phyloP scores from a whole-genome alignment of 305 asterid genomes.

The Fraxinus albicans region DNA sequence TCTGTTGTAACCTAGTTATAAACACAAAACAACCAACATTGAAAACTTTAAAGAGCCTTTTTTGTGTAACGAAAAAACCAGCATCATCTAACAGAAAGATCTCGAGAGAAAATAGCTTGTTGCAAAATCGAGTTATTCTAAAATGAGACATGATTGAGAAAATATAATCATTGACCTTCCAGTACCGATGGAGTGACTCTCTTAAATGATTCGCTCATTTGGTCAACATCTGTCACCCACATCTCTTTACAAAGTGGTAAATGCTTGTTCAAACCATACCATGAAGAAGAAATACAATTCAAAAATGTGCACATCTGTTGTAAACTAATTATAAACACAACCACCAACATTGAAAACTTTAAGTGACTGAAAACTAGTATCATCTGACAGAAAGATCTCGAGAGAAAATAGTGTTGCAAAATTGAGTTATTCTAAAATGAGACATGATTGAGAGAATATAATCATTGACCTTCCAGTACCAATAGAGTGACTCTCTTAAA shows the following conservation, averaged over 20 bases:
- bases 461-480: slow-evolving; percentile 20
- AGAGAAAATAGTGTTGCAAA: background rate
- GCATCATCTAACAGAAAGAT: background rate
- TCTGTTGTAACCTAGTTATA: background rate
- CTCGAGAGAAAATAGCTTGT: background rate
- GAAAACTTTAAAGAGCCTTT: background rate
- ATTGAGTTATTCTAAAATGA: background rate
- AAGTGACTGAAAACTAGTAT: background rate
- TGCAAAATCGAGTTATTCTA: background rate
- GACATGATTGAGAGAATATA: background rate
- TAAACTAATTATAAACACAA: no score
- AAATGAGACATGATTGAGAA: background rate
- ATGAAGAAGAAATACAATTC: no score
- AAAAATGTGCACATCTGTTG: no score
- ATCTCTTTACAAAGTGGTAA: no score
- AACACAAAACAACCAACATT: background rate
- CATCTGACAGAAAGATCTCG: background rate
- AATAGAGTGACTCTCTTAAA: slow-evolving; percentile 46
- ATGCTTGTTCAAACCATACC: no score
- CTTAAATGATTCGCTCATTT: slow-evolving; percentile 43
- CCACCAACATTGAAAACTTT: background rate
- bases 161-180: slow-evolving; percentile 21
- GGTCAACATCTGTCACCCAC: no score
- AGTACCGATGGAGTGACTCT: slow-evolving; percentile 29
- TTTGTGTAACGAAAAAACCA: background rate